Conservation (phyloP, 192 early-diverging fungal genomes). For the Piromyces finnis region DNA sequence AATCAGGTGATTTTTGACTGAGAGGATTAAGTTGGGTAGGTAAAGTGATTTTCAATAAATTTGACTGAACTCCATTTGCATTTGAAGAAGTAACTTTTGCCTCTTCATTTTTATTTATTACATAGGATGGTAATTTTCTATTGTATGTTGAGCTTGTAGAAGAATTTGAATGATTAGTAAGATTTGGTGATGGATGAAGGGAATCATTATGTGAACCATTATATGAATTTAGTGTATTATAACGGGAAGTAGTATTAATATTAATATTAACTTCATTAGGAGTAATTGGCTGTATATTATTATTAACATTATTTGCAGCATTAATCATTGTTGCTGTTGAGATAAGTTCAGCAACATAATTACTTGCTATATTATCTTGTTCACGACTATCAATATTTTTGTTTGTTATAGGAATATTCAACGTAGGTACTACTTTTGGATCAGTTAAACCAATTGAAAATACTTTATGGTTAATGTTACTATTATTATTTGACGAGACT, state of each 20-base stretch:
- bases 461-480: not conserved
- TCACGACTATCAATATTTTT: not conserved
- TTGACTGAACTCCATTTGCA: not conserved
- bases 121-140: not conserved
- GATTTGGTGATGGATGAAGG: not conserved
- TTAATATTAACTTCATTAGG: not conserved
- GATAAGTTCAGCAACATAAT: not conserved
- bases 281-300: not conserved
- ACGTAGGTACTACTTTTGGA: not conserved
- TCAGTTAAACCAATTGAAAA: not conserved
- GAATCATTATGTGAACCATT: not conserved
- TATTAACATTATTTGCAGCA: not conserved
- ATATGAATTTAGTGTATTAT: not conserved
- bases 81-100: not conserved
- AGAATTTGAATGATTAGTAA: not conserved
- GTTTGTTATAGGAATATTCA: not conserved
- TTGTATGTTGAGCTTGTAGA: not conserved
- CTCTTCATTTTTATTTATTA: not conserved
- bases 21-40: not conserved
- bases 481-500: not conserved
- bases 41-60: not conserved
- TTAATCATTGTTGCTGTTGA: not conserved
- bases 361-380: not conserved
- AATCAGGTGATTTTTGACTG: not conserved
- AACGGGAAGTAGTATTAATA: not conserved